Conservation (phyloP, 768 basidiomycete species). For the Calocybe gangraenosa region DNA sequence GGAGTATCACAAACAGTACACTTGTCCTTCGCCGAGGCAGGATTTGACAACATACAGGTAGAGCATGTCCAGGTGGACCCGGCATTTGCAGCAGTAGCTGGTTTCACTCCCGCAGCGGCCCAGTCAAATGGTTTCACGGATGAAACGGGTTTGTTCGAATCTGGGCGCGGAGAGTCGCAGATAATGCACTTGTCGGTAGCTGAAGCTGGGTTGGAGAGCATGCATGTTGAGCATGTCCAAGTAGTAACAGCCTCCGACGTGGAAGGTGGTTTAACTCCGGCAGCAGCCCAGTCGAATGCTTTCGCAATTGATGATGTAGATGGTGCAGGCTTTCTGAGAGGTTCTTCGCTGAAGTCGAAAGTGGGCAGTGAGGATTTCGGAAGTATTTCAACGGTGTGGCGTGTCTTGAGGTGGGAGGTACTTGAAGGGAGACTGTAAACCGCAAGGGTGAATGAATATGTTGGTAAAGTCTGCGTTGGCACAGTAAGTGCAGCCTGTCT, state of each 20-base stretch:
- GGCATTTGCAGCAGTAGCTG: neutral
- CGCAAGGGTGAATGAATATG: slow-evolving; percentile 29
- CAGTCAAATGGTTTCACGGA: slow-evolving; percentile 11
- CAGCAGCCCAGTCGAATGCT: slow-evolving; percentile 60
- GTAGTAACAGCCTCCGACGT: slow-evolving; percentile 13
- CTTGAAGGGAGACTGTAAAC: slow-evolving; percentile 18
- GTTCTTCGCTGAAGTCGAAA: slow-evolving; percentile 27
- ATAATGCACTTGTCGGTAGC: slow-evolving; percentile 40
- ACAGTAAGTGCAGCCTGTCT: slow-evolving; percentile 27
- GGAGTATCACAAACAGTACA: slow-evolving; percentile 43
- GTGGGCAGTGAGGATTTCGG: slow-evolving; percentile 42
- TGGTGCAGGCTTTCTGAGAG: neutral
- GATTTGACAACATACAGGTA: slow-evolving; percentile 48
- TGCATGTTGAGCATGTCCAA: slow-evolving; percentile 60
- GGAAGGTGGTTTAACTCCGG: slow-evolving; percentile 48
- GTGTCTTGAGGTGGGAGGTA: slow-evolving; percentile 22
- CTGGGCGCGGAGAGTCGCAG: slow-evolving; percentile 35
- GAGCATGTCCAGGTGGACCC: slow-evolving; percentile 52
- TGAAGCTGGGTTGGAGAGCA: slow-evolving; percentile 41
- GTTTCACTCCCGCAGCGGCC: slow-evolving; percentile 12
- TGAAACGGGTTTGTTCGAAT: neutral
- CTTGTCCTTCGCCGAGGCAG: slow-evolving; percentile 34
- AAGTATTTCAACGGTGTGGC: slow-evolving; percentile 34
- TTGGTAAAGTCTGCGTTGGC: slow-evolving; percentile 27
- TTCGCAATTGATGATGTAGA: slow-evolving; percentile 16